Evolutionary conservation across 2,329 filamentous ascomycete genomes (phyloP).

Genomic region (Eutypa lata): DNA sequence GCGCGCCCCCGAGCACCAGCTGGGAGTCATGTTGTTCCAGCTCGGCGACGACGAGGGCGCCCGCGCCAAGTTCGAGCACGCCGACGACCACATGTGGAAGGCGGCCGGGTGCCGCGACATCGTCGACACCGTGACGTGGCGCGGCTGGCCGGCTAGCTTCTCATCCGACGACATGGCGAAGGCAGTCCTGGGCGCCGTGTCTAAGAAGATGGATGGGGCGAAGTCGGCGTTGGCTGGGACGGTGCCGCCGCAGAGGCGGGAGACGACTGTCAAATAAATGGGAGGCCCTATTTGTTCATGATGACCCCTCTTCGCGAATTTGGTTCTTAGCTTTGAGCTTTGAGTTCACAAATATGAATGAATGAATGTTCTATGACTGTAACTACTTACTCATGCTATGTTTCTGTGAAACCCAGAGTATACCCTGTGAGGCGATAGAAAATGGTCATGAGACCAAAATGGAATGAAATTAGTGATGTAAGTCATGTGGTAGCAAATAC

Average conservation of each 20-base stretch:
- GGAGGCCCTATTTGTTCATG: too few species aligned
- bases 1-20: conserved; percentile 34
- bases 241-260: conserved; percentile 14
- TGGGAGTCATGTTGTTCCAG: conserved; percentile 30
- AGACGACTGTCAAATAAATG: conserved; percentile 10
- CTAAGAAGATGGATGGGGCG: conserved; percentile 21
- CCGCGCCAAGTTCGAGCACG: conserved; percentile 18
- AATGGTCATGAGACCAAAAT: too few species aligned
- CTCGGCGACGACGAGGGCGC: conserved; percentile 22
- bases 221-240: conserved; percentile 17
- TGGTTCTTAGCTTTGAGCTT: too few species aligned
- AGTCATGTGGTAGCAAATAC: too few species aligned
- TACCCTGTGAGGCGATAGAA: too few species aligned
- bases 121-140: conserved; percentile 22
- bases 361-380: too few species aligned
- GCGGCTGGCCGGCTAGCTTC: conserved; percentile 19
- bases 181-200: conserved; percentile 17
- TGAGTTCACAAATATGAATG: too few species aligned
- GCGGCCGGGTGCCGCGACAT: conserved; percentile 18
- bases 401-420: too few species aligned
- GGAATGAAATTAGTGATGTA: too few species aligned
- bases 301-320: neutral
- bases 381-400: too few species aligned
- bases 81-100: conserved; percentile 20
- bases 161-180: conserved; percentile 21